Percentiles rank a stretch among this genome's conserved stretches.
These are phyloP conservation scores for Eucalyptus marginata DNA, from an alignment of 345 rosid species.

Conservation along the genomic window DNA sequence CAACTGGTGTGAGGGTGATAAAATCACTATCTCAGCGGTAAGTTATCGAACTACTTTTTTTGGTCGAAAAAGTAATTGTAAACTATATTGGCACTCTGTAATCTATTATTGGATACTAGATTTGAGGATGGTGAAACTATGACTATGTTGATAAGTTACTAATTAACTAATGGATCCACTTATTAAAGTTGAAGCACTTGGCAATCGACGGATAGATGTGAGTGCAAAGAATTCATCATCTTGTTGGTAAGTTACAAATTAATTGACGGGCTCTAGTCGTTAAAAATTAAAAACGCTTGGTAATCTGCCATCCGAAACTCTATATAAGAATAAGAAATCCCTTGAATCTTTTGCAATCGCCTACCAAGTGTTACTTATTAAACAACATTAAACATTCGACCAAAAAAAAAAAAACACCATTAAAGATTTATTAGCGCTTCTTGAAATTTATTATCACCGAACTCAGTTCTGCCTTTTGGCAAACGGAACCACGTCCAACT, in stretches of 20 bases:
- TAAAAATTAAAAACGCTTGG: not conserved
- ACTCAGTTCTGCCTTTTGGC: not conserved
- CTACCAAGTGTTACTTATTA: not conserved
- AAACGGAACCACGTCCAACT: not conserved
- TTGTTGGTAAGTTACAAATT: too few relatives aligned
- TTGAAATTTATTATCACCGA: not conserved
- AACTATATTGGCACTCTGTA: not conserved
- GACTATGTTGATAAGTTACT: not conserved
- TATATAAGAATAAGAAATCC: too few relatives aligned
- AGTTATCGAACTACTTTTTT: not conserved
- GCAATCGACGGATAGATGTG: not conserved
- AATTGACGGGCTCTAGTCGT: not conserved
- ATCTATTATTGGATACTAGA: not conserved
- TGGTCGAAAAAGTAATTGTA: too few relatives aligned
- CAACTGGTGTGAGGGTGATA: not conserved
- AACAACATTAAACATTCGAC: not conserved
- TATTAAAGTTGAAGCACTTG: not conserved
- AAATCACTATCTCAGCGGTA: not conserved
- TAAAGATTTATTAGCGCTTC: not conserved
- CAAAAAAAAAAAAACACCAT: too few relatives aligned
- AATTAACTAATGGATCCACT: not conserved
- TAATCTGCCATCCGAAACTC: rapidly evolving
- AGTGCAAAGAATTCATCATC: too few relatives aligned
- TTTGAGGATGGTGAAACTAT: not conserved
- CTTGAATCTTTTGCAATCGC: not conserved